A percentile compares a stretch with the other conserved stretches of the same genome.
phyloP scores from a whole-genome alignment of 1,139 yeast species.

The Blastobotrys serpentis region DNA sequence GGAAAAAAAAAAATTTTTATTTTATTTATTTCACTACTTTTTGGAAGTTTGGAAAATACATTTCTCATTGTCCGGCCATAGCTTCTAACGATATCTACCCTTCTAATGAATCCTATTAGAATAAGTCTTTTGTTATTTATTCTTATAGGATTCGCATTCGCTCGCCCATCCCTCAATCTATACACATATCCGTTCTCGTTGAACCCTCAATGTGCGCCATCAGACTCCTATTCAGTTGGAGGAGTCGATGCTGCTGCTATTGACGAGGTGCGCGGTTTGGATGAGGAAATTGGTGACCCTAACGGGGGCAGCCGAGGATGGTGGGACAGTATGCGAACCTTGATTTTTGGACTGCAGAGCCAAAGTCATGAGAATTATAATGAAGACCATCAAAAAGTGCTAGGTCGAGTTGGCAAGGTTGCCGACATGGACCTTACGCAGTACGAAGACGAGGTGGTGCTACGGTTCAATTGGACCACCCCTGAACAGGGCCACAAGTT shows the following conservation, averaged over 20 bases:
- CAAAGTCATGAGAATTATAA: neutral
- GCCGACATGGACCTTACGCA: slow-evolving; percentile 34
- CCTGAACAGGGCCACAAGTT: slow-evolving; percentile 32
- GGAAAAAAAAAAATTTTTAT: too few relatives aligned
- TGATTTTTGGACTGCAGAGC: slow-evolving; percentile 9
- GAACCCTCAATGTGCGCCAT: slow-evolving; percentile 13
- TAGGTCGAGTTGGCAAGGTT: neutral
- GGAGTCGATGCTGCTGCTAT: slow-evolving; percentile 11
- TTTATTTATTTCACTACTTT: neutral
- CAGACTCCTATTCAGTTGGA: neutral
- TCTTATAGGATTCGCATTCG: slow-evolving; percentile 7
- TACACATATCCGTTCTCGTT: slow-evolving; percentile 13
- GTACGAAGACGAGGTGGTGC: slow-evolving; percentile 52
- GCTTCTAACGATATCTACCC: neutral
- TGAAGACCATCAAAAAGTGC: neutral
- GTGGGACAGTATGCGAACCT: neutral
- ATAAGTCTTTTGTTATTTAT: slow-evolving; percentile 4
- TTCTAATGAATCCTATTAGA: slow-evolving; percentile 5
- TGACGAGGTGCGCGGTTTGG: slow-evolving; percentile 7
- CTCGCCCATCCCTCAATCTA: slow-evolving; percentile 13
- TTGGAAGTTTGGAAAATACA: neutral
- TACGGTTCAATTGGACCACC: slow-evolving; percentile 44
- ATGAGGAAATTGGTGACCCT: neutral
- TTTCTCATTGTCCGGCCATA: neutral
- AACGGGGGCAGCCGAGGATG: slow-evolving; percentile 2